These are phyloP conservation scores for Malus domestica DNA, from an alignment of 306 rosid species.

Conservation along the genomic window DNA sequence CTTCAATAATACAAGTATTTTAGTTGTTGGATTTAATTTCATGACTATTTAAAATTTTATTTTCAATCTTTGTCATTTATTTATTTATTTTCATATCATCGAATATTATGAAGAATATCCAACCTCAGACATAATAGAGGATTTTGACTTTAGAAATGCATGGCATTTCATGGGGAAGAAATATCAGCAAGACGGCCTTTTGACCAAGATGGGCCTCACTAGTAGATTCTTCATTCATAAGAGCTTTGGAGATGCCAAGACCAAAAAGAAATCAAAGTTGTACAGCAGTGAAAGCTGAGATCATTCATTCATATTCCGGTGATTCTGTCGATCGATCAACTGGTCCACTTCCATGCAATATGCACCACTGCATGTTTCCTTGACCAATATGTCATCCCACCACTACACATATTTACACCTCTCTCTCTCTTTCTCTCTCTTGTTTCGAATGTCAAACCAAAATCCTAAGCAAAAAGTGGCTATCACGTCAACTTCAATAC, in stretches of 20 bases:
- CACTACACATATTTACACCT: background rate
- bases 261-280: background rate
- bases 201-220: constrained; percentile 24
- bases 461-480: background rate
- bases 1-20: too few species aligned
- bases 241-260: constrained; percentile 21
- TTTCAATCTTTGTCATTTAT: too few species aligned
- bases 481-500: background rate
- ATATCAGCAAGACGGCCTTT: constrained; percentile 39
- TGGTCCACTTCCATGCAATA: constrained; percentile 17
- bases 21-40: rapidly evolving
- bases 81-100: too few species aligned
- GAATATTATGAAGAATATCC: too few species aligned
- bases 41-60: too few species aligned
- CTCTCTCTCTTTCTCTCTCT: background rate
- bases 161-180: constrained; percentile 6
- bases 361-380: background rate
- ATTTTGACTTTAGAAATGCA: constrained; percentile 33
- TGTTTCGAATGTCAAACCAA: constrained; percentile 21
- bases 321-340: background rate
- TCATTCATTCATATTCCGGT: background rate
- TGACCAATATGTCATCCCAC: background rate
- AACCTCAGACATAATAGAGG: background rate
- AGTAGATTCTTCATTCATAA: constrained; percentile 23
- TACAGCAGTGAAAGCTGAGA: background rate